phyloP scores from a whole-genome alignment of 2,329 filamentous ascomycete species.

The Sordariomycetes sp. region DNA sequence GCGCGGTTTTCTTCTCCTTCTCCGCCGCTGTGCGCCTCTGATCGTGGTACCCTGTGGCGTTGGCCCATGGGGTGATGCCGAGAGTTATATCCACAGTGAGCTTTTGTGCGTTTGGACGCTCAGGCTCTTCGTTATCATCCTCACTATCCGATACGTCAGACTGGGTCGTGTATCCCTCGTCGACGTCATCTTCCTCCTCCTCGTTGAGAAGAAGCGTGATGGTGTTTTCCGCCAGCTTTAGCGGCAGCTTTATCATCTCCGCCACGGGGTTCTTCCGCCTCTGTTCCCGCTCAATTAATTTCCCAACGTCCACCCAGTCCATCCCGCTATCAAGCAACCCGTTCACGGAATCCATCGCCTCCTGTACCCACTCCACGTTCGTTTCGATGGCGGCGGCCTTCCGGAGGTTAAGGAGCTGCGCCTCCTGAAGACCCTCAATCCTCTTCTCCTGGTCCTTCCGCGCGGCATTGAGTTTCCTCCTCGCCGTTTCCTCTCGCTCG shows the following conservation, averaged over 20 bases:
- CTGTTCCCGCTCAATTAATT: conserved; percentile 81
- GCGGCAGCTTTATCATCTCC: conserved; percentile 70
- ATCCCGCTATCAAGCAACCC: conserved; percentile 86
- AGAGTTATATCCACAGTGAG: conserved; percentile 80
- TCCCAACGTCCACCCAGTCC: conserved; percentile 92
- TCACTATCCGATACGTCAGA: conserved; percentile 49
- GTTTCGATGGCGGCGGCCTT: conserved; percentile 88
- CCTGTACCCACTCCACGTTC: conserved; percentile 83
- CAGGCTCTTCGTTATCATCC: conserved; percentile 19
- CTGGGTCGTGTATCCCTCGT: conserved; percentile 40
- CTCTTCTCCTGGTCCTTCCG: conserved; percentile 74
- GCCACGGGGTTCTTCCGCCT: conserved; percentile 74
- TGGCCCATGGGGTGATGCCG: conserved; percentile 71
- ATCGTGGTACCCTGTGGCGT: conserved; percentile 85
- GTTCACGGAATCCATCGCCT: conserved; percentile 87
- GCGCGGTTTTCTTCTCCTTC: conserved; percentile 78
- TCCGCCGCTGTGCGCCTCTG: conserved; percentile 74
- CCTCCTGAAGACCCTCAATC: conserved; percentile 71
- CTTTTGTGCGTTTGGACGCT: conserved; percentile 14
- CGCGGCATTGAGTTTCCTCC: conserved; percentile 76
- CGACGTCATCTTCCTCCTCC: conserved; percentile 42
- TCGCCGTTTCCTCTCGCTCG: conserved; percentile 73
- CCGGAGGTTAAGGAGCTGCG: conserved; percentile 71
- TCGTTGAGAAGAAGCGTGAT: conserved; percentile 73
- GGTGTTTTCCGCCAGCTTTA: conserved; percentile 84